Conservation (phyloP, 2,329 filamentous ascomycete genomes). For the Cladosporium sp. region DNA sequence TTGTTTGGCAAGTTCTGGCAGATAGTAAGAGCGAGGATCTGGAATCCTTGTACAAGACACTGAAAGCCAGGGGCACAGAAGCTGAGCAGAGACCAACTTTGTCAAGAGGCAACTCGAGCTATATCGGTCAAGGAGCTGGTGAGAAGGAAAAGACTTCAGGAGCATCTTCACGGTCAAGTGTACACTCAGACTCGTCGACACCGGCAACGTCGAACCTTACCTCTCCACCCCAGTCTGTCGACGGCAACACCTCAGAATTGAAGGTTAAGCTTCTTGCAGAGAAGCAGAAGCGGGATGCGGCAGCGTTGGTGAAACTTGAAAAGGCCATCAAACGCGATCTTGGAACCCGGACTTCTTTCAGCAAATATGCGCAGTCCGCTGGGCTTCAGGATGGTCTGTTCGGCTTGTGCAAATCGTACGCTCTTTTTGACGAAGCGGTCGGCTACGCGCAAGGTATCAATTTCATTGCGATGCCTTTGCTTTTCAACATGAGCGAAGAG, state of each 20-base stretch:
- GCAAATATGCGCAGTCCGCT: constrained; percentile 87
- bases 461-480: constrained; percentile 90
- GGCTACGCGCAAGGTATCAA: constrained; percentile 99
- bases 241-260: constrained; percentile 46
- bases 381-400: constrained; percentile 92
- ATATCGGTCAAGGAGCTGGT: constrained; percentile 36
- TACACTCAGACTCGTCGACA: constrained; percentile 72
- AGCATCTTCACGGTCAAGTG: constrained; percentile 76
- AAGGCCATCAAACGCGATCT: constrained; percentile 88
- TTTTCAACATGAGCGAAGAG: constrained; percentile 98
- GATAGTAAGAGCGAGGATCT: constrained; percentile 92
- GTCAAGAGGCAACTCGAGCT: constrained; percentile 7
- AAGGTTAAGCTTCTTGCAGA: constrained; percentile 63
- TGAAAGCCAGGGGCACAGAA: constrained; percentile 74
- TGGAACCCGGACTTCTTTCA: constrained; percentile 90
- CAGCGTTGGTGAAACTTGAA: constrained; percentile 74
- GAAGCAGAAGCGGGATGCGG: constrained; percentile 71
- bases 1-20: constrained; percentile 96
- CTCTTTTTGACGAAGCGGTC: constrained; percentile 87
- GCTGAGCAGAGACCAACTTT: constrained; percentile 51
- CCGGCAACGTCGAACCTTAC: constrained; percentile 48
- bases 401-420: constrained; percentile 95
- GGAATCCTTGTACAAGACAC: constrained; percentile 78
- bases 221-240: constrained; percentile 27
- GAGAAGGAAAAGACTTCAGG: constrained; percentile 62